Conservation (phyloP, 768 basidiomycete genomes). For the Pleurotus djamor region DNA sequence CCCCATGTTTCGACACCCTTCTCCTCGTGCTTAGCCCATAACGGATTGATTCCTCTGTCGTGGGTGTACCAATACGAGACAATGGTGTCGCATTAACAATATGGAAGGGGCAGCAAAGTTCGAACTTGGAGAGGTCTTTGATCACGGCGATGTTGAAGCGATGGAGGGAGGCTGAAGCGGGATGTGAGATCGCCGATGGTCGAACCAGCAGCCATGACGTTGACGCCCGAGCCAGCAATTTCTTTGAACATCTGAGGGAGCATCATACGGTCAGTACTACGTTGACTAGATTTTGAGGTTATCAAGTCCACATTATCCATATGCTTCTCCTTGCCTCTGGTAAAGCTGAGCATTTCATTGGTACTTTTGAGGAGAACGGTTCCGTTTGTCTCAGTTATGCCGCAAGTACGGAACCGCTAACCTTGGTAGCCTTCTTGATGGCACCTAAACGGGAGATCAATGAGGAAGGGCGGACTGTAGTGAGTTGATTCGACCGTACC, state of each 20-base stretch:
- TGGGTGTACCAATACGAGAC: constrained; percentile 93
- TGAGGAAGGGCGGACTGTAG: too few relatives aligned
- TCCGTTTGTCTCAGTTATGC: constrained; percentile 97
- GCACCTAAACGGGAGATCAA: too few relatives aligned
- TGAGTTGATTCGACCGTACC: too few relatives aligned
- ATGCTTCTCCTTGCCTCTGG: constrained; percentile 93
- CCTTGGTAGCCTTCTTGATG: constrained; percentile 78
- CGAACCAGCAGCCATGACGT: constrained; percentile 93
- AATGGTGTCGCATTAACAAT: constrained; percentile 97
- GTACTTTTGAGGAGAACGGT: constrained; percentile 95
- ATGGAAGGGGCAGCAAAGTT: constrained; percentile 89
- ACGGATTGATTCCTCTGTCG: constrained; percentile 87
- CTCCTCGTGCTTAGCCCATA: constrained; percentile 90
- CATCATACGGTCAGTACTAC: background rate
- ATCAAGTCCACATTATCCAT: constrained; percentile 91
- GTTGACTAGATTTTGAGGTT: background rate
- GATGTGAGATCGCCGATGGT: constrained; percentile 93
- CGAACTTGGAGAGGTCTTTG: constrained; percentile 98
- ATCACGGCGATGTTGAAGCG: constrained; percentile 91
- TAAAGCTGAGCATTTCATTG: constrained; percentile 97
- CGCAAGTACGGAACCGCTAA: constrained; percentile 95
- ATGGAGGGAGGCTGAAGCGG: constrained; percentile 97
- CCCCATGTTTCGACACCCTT: constrained; percentile 75
- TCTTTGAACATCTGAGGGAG: constrained; percentile 98
- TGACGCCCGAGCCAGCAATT: constrained; percentile 94